phyloP scores from a whole-genome alignment of 345 rosid species.

The Brassica rapa region DNA sequence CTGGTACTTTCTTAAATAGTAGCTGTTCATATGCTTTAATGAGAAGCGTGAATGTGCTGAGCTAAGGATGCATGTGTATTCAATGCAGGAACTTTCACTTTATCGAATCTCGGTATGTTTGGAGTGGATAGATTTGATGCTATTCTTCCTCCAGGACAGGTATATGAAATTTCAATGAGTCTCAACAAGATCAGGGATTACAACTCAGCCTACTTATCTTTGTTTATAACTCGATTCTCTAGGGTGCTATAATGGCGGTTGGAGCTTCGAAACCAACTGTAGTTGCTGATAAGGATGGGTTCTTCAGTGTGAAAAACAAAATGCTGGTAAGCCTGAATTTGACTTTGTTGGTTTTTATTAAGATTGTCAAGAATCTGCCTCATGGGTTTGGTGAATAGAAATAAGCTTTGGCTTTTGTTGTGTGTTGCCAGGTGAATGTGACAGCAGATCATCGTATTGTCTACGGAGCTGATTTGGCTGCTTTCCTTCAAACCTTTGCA shows the following conservation, averaged over 20 bases:
- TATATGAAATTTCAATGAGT: slow-evolving; percentile 20
- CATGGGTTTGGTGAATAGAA: not conserved
- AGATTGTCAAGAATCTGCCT: not conserved
- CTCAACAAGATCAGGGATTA: slow-evolving; percentile 3
- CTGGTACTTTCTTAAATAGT: slow-evolving; percentile 52
- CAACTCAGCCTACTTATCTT: not conserved
- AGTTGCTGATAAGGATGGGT: slow-evolving; percentile 83
- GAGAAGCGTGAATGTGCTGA: not conserved
- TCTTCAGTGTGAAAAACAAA: slow-evolving; percentile 82
- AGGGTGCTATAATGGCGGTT: slow-evolving; percentile 99
- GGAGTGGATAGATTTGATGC: slow-evolving; percentile 98
- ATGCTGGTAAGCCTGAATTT: slow-evolving; percentile 65
- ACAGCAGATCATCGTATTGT: slow-evolving; percentile 93
- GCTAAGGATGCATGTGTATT: slow-evolving; percentile 1
- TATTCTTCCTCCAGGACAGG: slow-evolving; percentile 96
- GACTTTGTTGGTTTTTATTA: not conserved
- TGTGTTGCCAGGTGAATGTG: slow-evolving; percentile 74
- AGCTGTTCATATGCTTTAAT: not conserved
- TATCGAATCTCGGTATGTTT: slow-evolving; percentile 94
- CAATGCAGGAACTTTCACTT: slow-evolving; percentile 81
- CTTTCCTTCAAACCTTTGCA: slow-evolving; percentile 84
- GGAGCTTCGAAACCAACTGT: slow-evolving; percentile 95
- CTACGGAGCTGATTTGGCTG: slow-evolving; percentile 95
- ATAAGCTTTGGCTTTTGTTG: slow-evolving; percentile 4
- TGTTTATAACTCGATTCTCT: slow-evolving; percentile 27